Base-by-base conservation (phyloP, 176 grass and related monocot genomes). In the Thinopyrum elongatum region DNA sequence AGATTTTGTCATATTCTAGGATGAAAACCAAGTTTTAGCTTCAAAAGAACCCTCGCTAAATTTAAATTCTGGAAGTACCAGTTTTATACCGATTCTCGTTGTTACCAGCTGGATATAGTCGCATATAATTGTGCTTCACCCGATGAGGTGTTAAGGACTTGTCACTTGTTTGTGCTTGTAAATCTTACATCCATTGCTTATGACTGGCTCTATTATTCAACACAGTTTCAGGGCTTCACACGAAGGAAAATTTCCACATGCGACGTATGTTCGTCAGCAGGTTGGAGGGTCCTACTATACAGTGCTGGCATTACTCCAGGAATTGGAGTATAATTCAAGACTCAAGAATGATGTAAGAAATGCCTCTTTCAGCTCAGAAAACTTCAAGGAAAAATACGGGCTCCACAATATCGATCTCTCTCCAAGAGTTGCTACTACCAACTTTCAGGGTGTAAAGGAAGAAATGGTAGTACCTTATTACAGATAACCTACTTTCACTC, bases 311-410 rank as follows among this genome's bases (percentile, higher is more conserved):
- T 51, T 76, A 76, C 73, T 76, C 26, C 73, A 76, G 44, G 73
- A 76, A 76, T 76, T 76, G 73, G 73, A 51, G 26, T 76, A 76
- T 17, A 76, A 76, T 76, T 76, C 44, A 76, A 53, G 44, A 76
- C 26, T 31, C 25, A 51, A 76, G 44, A 76, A 26, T 30, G 73
- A 30, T 51, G 44, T 53, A 16, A 53, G 16, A 76, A 53, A 76
- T 28, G 7, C 15, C 7, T 49, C 72, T 75, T 75, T 51, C 25
- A 49, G 17, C 67, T 70, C 67, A 70, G 67, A n/a, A 19, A 38
- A 36, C 19, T 21, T 70, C 31, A 70, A 67, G 67, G 67, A 19
- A 70, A 70, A 38, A 70, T 38, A 70, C 5, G 67, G 67, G 67
- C 19, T 70, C 33, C 21, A 70, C 67, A 70, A 70, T 38, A 70